phyloP scores from a whole-genome alignment of 2,329 filamentous ascomycete genomes.

The Epichloe hybrida region DNA sequence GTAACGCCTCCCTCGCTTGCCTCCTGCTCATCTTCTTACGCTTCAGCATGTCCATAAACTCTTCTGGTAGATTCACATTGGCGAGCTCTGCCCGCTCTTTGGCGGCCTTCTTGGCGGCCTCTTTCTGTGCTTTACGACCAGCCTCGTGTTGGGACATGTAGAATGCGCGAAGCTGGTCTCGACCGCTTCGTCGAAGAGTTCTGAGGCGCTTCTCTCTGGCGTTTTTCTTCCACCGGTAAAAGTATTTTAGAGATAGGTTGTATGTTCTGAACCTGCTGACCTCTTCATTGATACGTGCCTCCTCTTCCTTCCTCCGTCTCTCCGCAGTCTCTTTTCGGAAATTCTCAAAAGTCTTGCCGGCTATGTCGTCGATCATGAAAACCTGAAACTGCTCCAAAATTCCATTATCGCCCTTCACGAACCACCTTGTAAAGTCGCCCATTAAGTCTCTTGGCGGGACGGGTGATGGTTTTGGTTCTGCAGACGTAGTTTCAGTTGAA shows the following conservation, averaged over 20 bases:
- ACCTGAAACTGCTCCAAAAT: constrained; percentile 37
- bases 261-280: constrained; percentile 36
- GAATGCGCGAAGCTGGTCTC: constrained; percentile 36
- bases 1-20: constrained; percentile 23
- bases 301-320: constrained; percentile 31
- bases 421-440: constrained; percentile 39
- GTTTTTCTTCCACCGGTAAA: constrained; percentile 40
- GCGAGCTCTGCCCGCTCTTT: constrained; percentile 14
- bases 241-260: constrained; percentile 39
- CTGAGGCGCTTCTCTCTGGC: constrained; percentile 34
- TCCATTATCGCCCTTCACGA: constrained; percentile 38
- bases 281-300: constrained; percentile 30
- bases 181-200: constrained; percentile 36
- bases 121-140: constrained; percentile 20
- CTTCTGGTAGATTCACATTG: constrained; percentile 19
- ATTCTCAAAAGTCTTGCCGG: constrained; percentile 27
- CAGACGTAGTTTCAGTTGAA: background rate
- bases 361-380: constrained; percentile 30
- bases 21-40: constrained; percentile 17
- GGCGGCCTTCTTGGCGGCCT: constrained; percentile 16
- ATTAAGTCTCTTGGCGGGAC: constrained; percentile 26
- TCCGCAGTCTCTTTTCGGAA: constrained; percentile 28
- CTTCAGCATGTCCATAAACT: constrained; percentile 21
- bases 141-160: constrained; percentile 24
- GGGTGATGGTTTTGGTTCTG: background rate